phyloP scores from a whole-genome alignment of 2,329 filamentous ascomycete species.

The Fusarium goolgardi region DNA sequence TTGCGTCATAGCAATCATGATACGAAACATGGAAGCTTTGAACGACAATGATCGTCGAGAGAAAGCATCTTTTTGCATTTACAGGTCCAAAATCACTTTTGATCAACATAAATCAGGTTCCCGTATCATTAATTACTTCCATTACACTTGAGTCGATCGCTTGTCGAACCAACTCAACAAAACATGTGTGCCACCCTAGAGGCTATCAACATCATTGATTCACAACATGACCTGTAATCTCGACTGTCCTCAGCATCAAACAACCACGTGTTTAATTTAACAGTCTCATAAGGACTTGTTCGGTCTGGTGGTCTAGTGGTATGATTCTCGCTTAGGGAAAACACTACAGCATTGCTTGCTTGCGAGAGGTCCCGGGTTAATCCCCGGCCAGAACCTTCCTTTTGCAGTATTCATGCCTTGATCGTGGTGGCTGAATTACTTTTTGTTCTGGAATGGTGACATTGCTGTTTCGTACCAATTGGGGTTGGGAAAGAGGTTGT shows the following conservation, averaged over 20 bases:
- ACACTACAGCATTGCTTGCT: conserved; percentile 51
- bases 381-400: conserved; percentile 57
- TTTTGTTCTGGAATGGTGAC: not conserved
- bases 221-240: accelerated
- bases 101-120: not conserved
- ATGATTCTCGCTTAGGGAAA: conserved; percentile 77
- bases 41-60: not conserved
- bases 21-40: not conserved
- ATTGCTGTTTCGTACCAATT: not conserved
- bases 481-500: not conserved
- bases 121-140: not conserved
- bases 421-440: not conserved
- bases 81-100: not conserved
- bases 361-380: conserved; percentile 62
- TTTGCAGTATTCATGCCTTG: not conserved
- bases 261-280: conserved; percentile 21
- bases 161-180: not conserved
- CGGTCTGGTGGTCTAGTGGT: conserved; percentile 71
- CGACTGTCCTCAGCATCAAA: accelerated
- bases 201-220: not conserved
- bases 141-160: not conserved
- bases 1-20: not conserved
- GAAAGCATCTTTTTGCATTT: not conserved
- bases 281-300: conserved; percentile 50
- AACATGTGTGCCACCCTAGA: conserved; percentile 2